Base-by-base conservation (phyloP, 2,329 filamentous ascomycete species). In the Leptographium flavum region DNA sequence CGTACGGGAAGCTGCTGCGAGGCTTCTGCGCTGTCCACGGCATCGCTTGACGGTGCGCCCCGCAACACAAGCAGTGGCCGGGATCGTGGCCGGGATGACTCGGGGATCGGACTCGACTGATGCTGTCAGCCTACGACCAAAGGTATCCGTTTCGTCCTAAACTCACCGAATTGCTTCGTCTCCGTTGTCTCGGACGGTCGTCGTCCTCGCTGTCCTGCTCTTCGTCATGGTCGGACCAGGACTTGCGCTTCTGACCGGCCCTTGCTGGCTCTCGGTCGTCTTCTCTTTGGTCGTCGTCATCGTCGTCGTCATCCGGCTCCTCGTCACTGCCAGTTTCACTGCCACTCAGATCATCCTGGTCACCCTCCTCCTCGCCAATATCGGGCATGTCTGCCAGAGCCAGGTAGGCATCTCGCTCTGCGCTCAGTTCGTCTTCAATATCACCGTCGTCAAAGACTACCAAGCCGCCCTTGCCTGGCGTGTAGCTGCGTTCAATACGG, bases 381-480 rank as follows among this genome's bases (percentile, higher is more conserved):
- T 93, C 85, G 1, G 88, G 90, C 87, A 98, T 96, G 50, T 87
- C 82, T 39, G 86, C 70, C 43, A 96, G 66, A n/a, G 82, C 81
- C 52, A 84, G 75, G 57, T 93, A 96, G 33, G 92, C 88, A 48
- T 86, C 79, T 53, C 78, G 74, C 62, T 96, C 87, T 1, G 67
- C 66, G 13, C 62, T 63, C 30, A 98, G 66, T 30, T 88, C 84
- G 53, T 90, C 83, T 53, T 90, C 83, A 42, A 98, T 88, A 60
- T 98, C 92, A 1, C 90, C 92, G 58, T 96, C 92, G 57, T 96
- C 92, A 60, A 92, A 94, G 2, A 95, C 87, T 49, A 98, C 76
- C 36, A 98, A 83, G 0, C 92, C 92, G 17, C 90, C 90, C 56
- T 74, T 82, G 27, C 86, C 83, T 5, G 84, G 78, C 51, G 76